phyloP scores from a whole-genome alignment of 2,329 filamentous ascomycete species.

The Mycocentrospora acerina region DNA sequence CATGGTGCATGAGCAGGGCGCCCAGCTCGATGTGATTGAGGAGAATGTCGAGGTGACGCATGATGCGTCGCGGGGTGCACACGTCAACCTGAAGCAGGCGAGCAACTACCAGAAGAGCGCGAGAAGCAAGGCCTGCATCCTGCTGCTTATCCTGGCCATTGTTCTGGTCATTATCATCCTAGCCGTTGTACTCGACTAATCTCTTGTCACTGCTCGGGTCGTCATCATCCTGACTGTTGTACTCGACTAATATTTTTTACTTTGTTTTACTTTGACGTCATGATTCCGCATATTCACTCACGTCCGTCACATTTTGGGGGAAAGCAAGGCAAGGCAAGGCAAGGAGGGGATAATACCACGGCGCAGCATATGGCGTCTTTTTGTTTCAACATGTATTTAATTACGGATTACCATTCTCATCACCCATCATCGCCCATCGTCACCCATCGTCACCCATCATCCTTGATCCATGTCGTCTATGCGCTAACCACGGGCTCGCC shows the following conservation, averaged over 20 bases:
- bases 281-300: constrained; percentile 8
- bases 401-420: no score
- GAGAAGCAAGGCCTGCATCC: constrained; percentile 88
- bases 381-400: not conserved
- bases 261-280: not conserved
- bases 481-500: constrained; percentile 30
- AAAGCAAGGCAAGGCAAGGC: no score
- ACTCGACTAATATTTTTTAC: constrained; percentile 60
- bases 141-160: constrained; percentile 83
- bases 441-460: no score
- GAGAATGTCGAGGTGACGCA: constrained; percentile 84
- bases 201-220: constrained; percentile 68
- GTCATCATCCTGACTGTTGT: constrained; percentile 87
- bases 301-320: no score
- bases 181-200: constrained; percentile 75
- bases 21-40: constrained; percentile 81
- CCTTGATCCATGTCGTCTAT: constrained; percentile 2
- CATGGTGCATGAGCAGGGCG: constrained; percentile 92
- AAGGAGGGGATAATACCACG: constrained; percentile 7
- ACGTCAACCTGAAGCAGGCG: constrained; percentile 80
- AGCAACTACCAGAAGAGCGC: constrained; percentile 94
- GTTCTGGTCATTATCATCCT: constrained; percentile 88
- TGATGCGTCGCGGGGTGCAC: constrained; percentile 80
- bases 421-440: no score
- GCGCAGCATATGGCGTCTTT: constrained; percentile 1